These are phyloP conservation scores for Botrytis porri DNA, from an alignment of 2,329 filamentous ascomycete species.

Conservation along the genomic window DNA sequence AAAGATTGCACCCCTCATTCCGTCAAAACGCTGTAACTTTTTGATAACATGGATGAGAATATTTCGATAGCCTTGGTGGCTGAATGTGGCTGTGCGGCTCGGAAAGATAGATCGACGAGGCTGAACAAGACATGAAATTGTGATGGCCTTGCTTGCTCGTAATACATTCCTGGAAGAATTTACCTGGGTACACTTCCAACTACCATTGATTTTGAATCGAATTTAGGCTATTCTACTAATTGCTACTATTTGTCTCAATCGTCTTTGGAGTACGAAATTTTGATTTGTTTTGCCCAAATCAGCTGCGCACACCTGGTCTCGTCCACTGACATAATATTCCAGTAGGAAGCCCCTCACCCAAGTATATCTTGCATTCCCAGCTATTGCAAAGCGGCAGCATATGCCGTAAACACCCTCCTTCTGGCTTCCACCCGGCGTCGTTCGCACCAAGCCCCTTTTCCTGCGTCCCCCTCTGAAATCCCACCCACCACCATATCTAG, in stretches of 20 bases:
- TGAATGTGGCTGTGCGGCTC: slow-evolving; percentile 8
- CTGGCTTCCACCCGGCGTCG: slow-evolving; percentile 36
- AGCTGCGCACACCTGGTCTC: not conserved
- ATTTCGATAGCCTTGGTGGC: slow-evolving; percentile 6
- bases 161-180: not conserved
- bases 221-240: not conserved
- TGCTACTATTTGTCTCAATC: not conserved
- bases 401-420: slow-evolving; percentile 36
- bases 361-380: slow-evolving; percentile 12
- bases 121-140: not conserved
- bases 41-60: not conserved
- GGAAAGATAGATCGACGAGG: not conserved
- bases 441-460: slow-evolving; percentile 20
- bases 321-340: not conserved
- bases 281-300: not conserved
- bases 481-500: slow-evolving; percentile 16
- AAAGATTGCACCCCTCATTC: not conserved
- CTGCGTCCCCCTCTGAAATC: slow-evolving; percentile 12
- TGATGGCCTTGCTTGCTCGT: not conserved
- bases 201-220: not conserved
- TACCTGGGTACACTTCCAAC: not conserved
- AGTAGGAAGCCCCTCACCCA: not conserved
- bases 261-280: not conserved
- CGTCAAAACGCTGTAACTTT: not conserved
- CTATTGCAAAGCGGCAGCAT: slow-evolving; percentile 39